Base-by-base conservation (phyloP, 2,329 filamentous ascomycete species). In the Penicillium digitatum region DNA sequence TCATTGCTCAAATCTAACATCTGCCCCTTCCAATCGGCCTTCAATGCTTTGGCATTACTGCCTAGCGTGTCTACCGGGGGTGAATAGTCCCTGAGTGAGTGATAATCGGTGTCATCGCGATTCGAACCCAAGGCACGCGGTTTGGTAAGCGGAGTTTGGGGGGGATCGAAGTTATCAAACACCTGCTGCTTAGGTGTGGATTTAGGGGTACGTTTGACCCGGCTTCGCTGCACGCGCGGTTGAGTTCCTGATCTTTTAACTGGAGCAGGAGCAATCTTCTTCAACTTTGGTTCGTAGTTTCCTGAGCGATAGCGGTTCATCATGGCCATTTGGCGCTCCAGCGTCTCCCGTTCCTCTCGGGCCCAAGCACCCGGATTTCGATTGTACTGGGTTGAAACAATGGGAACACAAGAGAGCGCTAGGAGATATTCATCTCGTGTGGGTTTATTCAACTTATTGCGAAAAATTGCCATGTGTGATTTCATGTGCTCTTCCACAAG, bases 1-100 rank as follows among this genome's bases (percentile, higher is more conserved):
- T 95, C 90, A 56, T 81, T 79, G 72, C 80, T 83, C 43, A 96
- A 83, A 67, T 95, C 88, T 61, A 94, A 83, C 37, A 87, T 82
- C 58, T 85, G 83, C 8, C 89, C 89, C 76, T 92, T 94, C 89
- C 90, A 95, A 59, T 95, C 90, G 26, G 89, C 86, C 78, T 92
- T 93, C 63, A 94, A 81, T 39, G 81, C 83, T 71, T 89, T 90
- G 48, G 81, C 76, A 65, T 86, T 86, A 62, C 77, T 76, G 8
- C 86, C 84, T 4, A 94, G 81, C 2, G 87, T 86, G 52, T 78
- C 75, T 39, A 85, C 68, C 0, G 88, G 85, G 42, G 90, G 90
- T 48, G 85, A 90, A 70, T 82, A 89, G 71, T 96, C 84, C 6
- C 82, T 81, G 31, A 95, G 79, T 3, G 84, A 78, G 43, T 81